Conservation (phyloP, 495 filamentous ascomycete species). For the Penicillium lividum region DNA sequence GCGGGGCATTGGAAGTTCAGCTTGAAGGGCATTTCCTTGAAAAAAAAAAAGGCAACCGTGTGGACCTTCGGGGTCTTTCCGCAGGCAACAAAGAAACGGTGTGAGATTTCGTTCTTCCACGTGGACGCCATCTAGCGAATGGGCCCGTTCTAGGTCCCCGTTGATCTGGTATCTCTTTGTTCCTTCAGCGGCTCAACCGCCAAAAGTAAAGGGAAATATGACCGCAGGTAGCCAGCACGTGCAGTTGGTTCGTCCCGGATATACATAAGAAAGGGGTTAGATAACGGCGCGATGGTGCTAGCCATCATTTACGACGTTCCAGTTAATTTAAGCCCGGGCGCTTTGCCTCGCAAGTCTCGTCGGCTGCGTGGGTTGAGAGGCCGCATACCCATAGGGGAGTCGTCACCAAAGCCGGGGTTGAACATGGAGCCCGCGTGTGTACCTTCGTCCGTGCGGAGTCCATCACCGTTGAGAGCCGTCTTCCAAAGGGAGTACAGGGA, state of each 20-base stretch:
- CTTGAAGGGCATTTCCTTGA: background rate
- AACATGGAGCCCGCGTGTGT: constrained; percentile 32
- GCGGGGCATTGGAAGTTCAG: constrained; percentile 16
- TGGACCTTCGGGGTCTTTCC: background rate
- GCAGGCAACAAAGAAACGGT: constrained; percentile 22
- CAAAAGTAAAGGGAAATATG: constrained; percentile 5
- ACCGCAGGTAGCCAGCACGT: constrained; percentile 13
- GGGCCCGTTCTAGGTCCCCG: background rate
- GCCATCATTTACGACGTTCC: constrained; percentile 3
- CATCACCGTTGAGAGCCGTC: constrained; percentile 72
- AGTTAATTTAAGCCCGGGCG: constrained; percentile 9
- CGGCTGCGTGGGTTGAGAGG: constrained; percentile 11
- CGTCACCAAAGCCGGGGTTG: constrained; percentile 37
- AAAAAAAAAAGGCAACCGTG: background rate
- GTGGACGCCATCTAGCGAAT: constrained; percentile 8
- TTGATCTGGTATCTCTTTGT: background rate
- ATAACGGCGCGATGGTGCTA: background rate
- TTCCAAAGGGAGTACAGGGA: constrained; percentile 66
- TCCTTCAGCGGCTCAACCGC: constrained; percentile 11
- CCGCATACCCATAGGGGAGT: constrained; percentile 25
- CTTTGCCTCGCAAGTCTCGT: constrained; percentile 26
- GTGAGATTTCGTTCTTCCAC: constrained; percentile 15
- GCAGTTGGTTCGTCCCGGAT: background rate
- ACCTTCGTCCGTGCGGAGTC: constrained; percentile 55
- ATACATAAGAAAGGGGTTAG: background rate